A percentile compares a stretch with the other conserved stretches of the same genome.
Evolutionary conservation across 2,329 filamentous ascomycete genomes (phyloP).

Genomic region (Calonectria montana): DNA sequence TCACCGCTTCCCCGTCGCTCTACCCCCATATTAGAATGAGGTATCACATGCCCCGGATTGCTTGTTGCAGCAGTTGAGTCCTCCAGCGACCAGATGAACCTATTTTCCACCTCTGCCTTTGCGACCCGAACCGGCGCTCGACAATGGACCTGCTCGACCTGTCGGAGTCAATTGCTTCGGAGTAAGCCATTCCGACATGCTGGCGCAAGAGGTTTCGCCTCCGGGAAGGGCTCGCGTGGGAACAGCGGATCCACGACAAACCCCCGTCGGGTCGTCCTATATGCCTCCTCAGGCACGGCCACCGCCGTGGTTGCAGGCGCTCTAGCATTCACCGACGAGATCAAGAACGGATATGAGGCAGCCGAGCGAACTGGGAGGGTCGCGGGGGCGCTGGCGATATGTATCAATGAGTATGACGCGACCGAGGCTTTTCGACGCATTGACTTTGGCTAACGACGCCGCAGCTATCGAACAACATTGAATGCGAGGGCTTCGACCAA

Average conservation of each 20-base stretch:
- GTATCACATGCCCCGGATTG: slow-evolving; percentile 19
- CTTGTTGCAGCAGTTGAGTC: slow-evolving; percentile 27
- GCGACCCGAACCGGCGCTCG: slow-evolving; percentile 52
- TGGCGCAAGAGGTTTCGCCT: slow-evolving; percentile 45
- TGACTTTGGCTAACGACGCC: slow-evolving; percentile 10
- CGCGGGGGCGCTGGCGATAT: slow-evolving; percentile 77
- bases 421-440: not conserved
- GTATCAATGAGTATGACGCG: slow-evolving; percentile 82
- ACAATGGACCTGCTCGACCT: slow-evolving; percentile 60
- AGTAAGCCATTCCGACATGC: slow-evolving; percentile 43
- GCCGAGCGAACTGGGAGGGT: slow-evolving; percentile 84
- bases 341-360: slow-evolving; percentile 80
- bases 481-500: slow-evolving; percentile 73
- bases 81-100: slow-evolving; percentile 53
- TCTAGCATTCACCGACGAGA: slow-evolving; percentile 72
- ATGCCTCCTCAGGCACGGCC: slow-evolving; percentile 63
- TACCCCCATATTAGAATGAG: slow-evolving; percentile 36
- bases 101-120: slow-evolving; percentile 51
- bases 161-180: slow-evolving; percentile 53
- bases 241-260: slow-evolving; percentile 35
- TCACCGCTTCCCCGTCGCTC: slow-evolving; percentile 8
- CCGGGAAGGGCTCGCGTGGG: slow-evolving; percentile 39
- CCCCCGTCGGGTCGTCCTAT: slow-evolving; percentile 52
- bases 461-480: slow-evolving; percentile 87
- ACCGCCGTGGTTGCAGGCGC: slow-evolving; percentile 60